Conservation (phyloP, 441 rosid species). For the Erodium chrysanthum region DNA sequence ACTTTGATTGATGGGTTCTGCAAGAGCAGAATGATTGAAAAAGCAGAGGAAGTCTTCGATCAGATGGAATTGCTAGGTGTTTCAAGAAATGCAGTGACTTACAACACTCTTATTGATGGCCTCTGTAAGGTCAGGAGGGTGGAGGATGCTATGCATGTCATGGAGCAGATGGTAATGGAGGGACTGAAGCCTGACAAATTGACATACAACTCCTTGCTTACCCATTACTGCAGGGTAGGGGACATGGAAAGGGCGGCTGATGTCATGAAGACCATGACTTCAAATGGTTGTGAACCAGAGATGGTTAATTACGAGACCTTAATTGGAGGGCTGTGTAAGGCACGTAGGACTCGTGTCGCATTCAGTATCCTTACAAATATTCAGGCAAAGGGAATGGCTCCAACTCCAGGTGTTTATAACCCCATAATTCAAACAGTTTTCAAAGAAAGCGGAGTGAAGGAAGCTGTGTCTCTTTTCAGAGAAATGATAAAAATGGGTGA, state of each 20-base stretch:
- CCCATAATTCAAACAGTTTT: slow-evolving; percentile 74
- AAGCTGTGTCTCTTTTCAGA: slow-evolving; percentile 71
- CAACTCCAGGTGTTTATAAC: slow-evolving; percentile 71
- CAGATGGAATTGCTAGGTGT: slow-evolving; percentile 87
- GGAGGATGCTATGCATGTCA: slow-evolving; percentile 74
- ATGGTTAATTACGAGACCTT: slow-evolving; percentile 77
- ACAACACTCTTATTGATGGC: slow-evolving; percentile 82
- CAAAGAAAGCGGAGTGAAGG: slow-evolving; percentile 43
- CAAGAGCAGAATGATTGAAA: slow-evolving; percentile 57
- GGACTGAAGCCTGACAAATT: slow-evolving; percentile 78
- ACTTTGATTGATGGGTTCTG: slow-evolving; percentile 85
- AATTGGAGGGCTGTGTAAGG: slow-evolving; percentile 74
- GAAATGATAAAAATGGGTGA: slow-evolving; percentile 61
- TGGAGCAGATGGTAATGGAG: slow-evolving; percentile 95
- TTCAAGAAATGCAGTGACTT: slow-evolving; percentile 74
- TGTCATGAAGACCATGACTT: slow-evolving; percentile 67
- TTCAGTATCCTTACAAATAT: slow-evolving; percentile 57
- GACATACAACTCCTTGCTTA: slow-evolving; percentile 72
- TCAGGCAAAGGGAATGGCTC: slow-evolving; percentile 63
- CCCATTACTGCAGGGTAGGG: slow-evolving; percentile 62
- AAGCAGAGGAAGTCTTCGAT: slow-evolving; percentile 84
- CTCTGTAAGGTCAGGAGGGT: slow-evolving; percentile 67
- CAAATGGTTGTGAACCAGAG: slow-evolving; percentile 69
- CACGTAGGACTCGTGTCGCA: slow-evolving; percentile 68
- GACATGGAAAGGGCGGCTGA: slow-evolving; percentile 78